Percentiles rank a stretch among this genome's conserved stretches.
Evolutionary conservation across 345 rosid species (phyloP).

Genomic region (Salix koriyanagi): DNA sequence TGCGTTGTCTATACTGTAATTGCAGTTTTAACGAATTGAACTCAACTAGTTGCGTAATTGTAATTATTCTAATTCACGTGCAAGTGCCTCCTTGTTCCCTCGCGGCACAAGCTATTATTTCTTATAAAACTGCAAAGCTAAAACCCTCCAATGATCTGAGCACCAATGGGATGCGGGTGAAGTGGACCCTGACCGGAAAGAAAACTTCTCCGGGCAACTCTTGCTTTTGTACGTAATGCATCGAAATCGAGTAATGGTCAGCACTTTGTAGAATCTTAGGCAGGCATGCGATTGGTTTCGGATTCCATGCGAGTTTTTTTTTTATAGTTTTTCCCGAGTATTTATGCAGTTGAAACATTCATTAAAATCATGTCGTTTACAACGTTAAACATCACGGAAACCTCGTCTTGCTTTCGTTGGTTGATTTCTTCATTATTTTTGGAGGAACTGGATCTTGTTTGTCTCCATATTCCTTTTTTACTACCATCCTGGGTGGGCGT

Average conservation of each 20-base stretch:
- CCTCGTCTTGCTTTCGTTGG: neutral
- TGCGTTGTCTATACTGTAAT: neutral
- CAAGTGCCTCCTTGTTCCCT: conserved; percentile 21
- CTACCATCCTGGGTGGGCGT: neutral
- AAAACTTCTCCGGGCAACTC: neutral
- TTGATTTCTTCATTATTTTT: neutral
- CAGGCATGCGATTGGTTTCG: neutral
- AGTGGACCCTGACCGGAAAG: neutral
- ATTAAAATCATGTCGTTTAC: neutral
- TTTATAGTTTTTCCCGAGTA: neutral
- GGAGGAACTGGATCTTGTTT: neutral
- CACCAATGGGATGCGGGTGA: neutral
- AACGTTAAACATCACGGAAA: neutral
- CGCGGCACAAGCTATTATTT: neutral
- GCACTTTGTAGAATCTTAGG: neutral
- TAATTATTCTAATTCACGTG: conserved; percentile 21
- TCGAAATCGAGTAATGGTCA: neutral
- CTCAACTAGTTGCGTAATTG: neutral
- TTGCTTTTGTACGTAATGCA: neutral
- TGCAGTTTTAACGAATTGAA: neutral
- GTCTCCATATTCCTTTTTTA: neutral
- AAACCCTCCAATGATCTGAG: neutral
- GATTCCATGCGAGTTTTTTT: neutral
- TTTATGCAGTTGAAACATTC: neutral
- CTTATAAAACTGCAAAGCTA: neutral